Evolutionary conservation across 805 yeast genomes (phyloP).

Genomic region (Hyphopichia homilentoma): DNA sequence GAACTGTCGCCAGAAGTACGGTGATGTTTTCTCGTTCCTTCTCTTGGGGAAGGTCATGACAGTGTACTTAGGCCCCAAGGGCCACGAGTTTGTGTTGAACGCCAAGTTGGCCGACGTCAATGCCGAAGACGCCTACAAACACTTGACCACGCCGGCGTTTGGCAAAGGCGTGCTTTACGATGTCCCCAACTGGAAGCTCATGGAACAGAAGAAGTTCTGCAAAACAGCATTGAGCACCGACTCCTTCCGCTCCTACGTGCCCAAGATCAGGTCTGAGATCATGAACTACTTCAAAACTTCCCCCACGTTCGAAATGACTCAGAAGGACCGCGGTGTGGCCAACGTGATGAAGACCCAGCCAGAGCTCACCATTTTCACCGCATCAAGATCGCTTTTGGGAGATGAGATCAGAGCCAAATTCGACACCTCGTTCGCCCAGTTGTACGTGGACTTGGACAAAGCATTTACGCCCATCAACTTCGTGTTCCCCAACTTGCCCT

Average conservation of each 20-base stretch:
- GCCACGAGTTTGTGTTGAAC: conserved; percentile 94
- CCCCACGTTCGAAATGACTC: conserved; percentile 41
- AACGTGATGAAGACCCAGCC: conserved; percentile 84
- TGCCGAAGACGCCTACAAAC: conserved; percentile 95
- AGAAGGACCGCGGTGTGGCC: conserved; percentile 42
- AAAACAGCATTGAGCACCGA: conserved; percentile 85
- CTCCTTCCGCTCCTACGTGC: conserved; percentile 82
- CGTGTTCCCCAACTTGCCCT: conserved; percentile 90
- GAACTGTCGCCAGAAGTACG: conserved; percentile 72
- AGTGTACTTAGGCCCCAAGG: conserved; percentile 94
- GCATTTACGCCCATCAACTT: conserved; percentile 96
- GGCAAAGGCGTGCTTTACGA: conserved; percentile 98
- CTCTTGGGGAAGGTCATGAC: conserved; percentile 91
- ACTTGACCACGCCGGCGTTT: conserved; percentile 97
- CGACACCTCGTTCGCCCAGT: conserved; percentile 76
- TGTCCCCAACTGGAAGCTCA: conserved; percentile 86
- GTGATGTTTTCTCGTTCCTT: conserved; percentile 90
- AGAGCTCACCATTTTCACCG: conserved; percentile 94
- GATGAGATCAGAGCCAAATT: conserved; percentile 84
- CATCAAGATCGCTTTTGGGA: conserved; percentile 87
- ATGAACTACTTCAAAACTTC: conserved; percentile 57
- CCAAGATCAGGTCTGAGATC: conserved; percentile 78
- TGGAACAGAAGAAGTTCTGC: conserved; percentile 98
- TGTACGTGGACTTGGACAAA: conserved; percentile 89
- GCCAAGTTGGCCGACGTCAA: conserved; percentile 85